Base-by-base conservation (phyloP, 345 rosid genomes). In the Citrus maxima region DNA sequence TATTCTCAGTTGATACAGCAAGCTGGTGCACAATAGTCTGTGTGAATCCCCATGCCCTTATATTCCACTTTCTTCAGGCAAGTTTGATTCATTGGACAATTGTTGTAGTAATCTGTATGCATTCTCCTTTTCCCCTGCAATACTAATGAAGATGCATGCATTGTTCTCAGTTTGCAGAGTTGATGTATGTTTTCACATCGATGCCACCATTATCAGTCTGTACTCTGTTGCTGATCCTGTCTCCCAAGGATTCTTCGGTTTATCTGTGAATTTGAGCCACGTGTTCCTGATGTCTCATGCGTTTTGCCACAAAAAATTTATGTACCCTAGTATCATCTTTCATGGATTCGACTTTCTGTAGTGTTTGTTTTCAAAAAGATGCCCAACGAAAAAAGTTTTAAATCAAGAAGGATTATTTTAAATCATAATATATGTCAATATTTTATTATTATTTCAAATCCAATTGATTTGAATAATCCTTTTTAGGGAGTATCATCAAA, bases 1-100 rank as follows among this genome's bases (percentile, higher is more conserved):
- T 88, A 83, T 79, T 87, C 89, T 66, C 93, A 89, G 80, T 69
- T 87, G 83, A 78, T 85, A 62, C 91, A 86, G 79, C 80, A 86
- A 78, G 72, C 85, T 71, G 85, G 83, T 60, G 73, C 72, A 67
- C 82, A 84, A 70, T 83, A 80, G 69, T 42, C 77, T 22, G 65
- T 55, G 87, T 85, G 75, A 85, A 70, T 38, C 13, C 34, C 30
- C 27, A 63, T 37, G 56, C 25, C 22, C 35, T 25, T 34, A 3
- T 21, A 32, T 10, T 30, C 54, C 13, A 1, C 22, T 21, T 21
- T 62, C n/a, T 25, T 9, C 22, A 19, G 21, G 6, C 67, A 5
- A 32, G 14, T 16, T 32, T 19, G 3, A 13, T 2, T 42, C 2
- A 4, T 19, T 13, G 7, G 34, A 14, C n/a, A 14, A 24, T 19